Base-by-base conservation (phyloP, 495 filamentous ascomycete genomes). In the Trichoderma reesei region DNA sequence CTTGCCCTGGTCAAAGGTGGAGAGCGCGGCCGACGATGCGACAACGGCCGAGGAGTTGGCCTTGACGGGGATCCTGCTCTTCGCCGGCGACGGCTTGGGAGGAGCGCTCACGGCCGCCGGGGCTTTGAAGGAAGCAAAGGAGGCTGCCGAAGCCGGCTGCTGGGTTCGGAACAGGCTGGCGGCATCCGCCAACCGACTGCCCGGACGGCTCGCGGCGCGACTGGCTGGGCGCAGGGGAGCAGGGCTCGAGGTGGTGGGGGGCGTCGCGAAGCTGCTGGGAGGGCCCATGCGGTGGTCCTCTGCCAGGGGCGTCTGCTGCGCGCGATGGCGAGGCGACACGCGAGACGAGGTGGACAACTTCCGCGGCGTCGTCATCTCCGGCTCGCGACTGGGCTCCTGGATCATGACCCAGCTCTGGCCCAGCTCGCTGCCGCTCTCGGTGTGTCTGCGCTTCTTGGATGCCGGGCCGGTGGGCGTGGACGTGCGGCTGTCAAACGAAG, bases 371-470 rank as follows among this genome's bases (percentile, higher is more conserved):
- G 16, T 61, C 41, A 36, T 46, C 41, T 46, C 67, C 59, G 9
- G 67, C 41, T 20, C 44, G n/a, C 36, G 26, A 13, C 34, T 31
- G 8, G 46, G 71, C 36, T 75, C 73, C 46, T 81, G 80, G n/a
- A 96, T 85, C 64, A 96, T 76, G 10, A 96, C 87, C 90, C 90
- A 96, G 69, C 81, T 88, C 66, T 78, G 82, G 63, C 77, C 78
- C 48, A 85, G 79, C 62, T 86, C 87, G 37, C 83, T 85, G 66
- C 73, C 76, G 33, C 68, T 67, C 44, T 72, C 76, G 14, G 83
- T 76, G 59, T 83, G 81, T 33, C 82, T 74, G 63, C 82, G 74
- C 8, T 14, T 33, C 65, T 85, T 85, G 14, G 77, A 70, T 0
- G 80, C 76, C 18, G 79, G 78, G 13, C 65, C 64, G 8, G 74